Percentiles rank a stretch among this genome's conserved stretches.
Conservation (phyloP, 2,329 filamentous ascomycete species). For the Bipolaris gigantea region DNA sequence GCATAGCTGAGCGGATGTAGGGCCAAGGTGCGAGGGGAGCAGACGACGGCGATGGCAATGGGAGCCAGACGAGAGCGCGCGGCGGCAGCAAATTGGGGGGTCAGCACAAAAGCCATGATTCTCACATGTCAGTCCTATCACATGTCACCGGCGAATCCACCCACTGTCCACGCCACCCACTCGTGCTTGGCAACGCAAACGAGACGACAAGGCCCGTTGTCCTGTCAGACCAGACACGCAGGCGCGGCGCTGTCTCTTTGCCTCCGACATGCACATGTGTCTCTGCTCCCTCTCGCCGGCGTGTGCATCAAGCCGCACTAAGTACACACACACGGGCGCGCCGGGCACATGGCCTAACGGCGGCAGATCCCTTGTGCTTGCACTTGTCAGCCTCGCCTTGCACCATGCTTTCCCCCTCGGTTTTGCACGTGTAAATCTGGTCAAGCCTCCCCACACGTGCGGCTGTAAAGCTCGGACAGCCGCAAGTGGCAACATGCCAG, state of each 20-base stretch:
- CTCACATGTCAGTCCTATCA: conserved; percentile 32
- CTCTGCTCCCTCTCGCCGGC: no score
- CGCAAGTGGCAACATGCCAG: conserved; percentile 1
- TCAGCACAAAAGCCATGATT: conserved; percentile 21
- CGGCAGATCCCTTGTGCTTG: neutral
- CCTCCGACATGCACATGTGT: no score
- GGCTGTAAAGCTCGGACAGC: neutral
- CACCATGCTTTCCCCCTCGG: neutral
- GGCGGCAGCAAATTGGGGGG: conserved; percentile 25
- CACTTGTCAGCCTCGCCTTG: conserved; percentile 1
- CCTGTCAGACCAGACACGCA: neutral
- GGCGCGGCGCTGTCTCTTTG: neutral
- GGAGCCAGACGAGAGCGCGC: conserved; percentile 7
- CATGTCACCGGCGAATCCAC: conserved; percentile 21
- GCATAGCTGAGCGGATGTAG: conserved; percentile 4
- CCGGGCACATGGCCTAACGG: neutral
- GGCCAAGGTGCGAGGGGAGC: conserved; percentile 10
- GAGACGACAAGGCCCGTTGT: neutral
- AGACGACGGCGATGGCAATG: neutral
- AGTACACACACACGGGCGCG: no score
- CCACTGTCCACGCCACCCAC: conserved; percentile 18
- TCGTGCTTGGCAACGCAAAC: conserved; percentile 13
- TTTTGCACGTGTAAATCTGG: conserved; percentile 6
- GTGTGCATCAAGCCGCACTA: no score
- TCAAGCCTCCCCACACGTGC: conserved; percentile 6